Evolutionary conservation across 2,329 filamentous ascomycete species (phyloP), one percentile per base, ranked within the genome.

Genomic region (Ophiostoma montium): DNA sequence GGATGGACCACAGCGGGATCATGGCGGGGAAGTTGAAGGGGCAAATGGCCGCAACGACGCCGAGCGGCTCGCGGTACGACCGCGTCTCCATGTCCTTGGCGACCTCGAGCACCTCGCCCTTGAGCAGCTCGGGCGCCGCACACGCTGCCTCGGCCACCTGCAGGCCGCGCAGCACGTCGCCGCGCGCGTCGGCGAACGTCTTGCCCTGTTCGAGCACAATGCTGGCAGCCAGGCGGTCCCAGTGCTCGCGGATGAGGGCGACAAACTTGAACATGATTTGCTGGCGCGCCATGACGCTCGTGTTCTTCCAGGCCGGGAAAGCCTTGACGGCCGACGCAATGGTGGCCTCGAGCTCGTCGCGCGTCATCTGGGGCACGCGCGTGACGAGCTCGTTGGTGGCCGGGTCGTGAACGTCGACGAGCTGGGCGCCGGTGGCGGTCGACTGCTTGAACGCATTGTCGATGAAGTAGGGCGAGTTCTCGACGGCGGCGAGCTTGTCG

Each of bases 11-110:
- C 15, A 92, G 73, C 3, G 86, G 86, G 63, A 92, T 92, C 86
- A 92, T 92, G 58, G 86, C 86, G 41, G 86, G 86, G 69, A 92
- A 92, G 71, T 90, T 92, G 63, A 90, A 92, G 2, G 86, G 86
- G 71, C 86, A 90, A 58, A 92, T 92, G 51, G 86, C 84, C 51
- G 86, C 84, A 38, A 84, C 80, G 35, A 92, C 81, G 49, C 86
- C 86, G 60, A 92, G 67, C 52, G 86, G 85, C 72, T 92, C 86
- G 53, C 78, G 76, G 65, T 92, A 92, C 51, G 78, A 83, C 61
- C 84, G 71, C 32, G 86, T 92, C 71, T 92, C 86, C 86, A 92
- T 92, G 60, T 90, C 85, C 72, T 86, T 89, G 49, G 85, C 78
- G 11, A 92, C 86, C 70, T 92, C 85, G 36, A 92, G 72, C 44